These are phyloP conservation scores for Eucalyptus pauciflora DNA, from an alignment of 345 rosid genomes.

Conservation along the genomic window DNA sequence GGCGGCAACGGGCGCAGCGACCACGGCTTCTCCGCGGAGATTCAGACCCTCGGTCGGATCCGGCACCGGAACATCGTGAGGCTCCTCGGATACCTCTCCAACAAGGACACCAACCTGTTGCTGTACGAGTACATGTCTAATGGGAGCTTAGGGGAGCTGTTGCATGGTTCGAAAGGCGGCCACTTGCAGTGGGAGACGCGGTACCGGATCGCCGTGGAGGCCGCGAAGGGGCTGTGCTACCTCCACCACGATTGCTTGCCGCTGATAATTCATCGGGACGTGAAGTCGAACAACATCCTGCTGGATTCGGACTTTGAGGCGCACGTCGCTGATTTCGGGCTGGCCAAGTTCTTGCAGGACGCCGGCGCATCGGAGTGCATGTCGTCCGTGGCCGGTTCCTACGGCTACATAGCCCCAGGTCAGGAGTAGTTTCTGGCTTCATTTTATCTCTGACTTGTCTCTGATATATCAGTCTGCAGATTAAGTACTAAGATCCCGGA, in stretches of 20 bases:
- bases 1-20: slow-evolving; percentile 49
- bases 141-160: slow-evolving; percentile 82
- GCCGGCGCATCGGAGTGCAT: slow-evolving; percentile 83
- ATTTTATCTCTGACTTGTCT: neutral
- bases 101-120: slow-evolving; percentile 75
- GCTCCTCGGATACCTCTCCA: slow-evolving; percentile 66
- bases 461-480: neutral
- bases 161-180: slow-evolving; percentile 83
- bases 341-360: slow-evolving; percentile 82
- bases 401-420: slow-evolving; percentile 98
- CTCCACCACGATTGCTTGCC: slow-evolving; percentile 95
- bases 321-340: slow-evolving; percentile 92
- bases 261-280: slow-evolving; percentile 84
- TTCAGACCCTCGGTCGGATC: slow-evolving; percentile 74
- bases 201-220: slow-evolving; percentile 57
- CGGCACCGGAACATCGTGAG: slow-evolving; percentile 82
- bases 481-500: neutral
- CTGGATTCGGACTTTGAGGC: slow-evolving; percentile 77
- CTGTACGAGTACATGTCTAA: slow-evolving; percentile 83
- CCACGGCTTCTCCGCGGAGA: slow-evolving; percentile 91
- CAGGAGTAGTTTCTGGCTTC: neutral
- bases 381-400: slow-evolving; percentile 86
- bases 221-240: slow-evolving; percentile 81
- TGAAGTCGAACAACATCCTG: slow-evolving; percentile 79
- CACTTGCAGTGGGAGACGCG: slow-evolving; percentile 80